Evolutionary conservation across 345 rosid species (phyloP).

Genomic region (sweet orange (Citrus sinensis)): DNA sequence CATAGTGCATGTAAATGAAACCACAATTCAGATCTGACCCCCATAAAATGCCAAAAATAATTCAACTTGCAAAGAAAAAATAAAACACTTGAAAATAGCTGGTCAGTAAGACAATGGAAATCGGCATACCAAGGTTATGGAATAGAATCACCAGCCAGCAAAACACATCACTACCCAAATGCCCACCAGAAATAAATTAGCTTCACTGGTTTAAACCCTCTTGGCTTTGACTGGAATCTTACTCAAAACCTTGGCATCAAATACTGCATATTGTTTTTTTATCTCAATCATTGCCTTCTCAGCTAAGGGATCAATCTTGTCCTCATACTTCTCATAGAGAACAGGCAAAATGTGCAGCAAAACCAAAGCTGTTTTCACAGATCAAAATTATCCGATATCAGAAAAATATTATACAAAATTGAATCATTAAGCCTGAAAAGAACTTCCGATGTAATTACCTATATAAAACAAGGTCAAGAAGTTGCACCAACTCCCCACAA

Average conservation of each 20-base stretch:
- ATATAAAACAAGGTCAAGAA: slow-evolving; percentile 91
- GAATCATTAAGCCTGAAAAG: background rate
- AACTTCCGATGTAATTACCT: slow-evolving; percentile 30
- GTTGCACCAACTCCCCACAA: slow-evolving; percentile 70
- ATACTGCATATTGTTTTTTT: slow-evolving; percentile 56
- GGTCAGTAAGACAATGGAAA: background rate
- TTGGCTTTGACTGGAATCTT: slow-evolving; percentile 57
- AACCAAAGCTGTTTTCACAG: slow-evolving; percentile 46
- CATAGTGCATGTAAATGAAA: slow-evolving; percentile 2
- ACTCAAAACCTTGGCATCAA: slow-evolving; percentile 61
- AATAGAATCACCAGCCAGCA: background rate
- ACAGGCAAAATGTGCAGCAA: slow-evolving; percentile 67
- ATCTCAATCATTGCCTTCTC: slow-evolving; percentile 65
- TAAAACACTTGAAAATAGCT: slow-evolving; percentile 11
- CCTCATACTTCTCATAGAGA: slow-evolving; percentile 75
- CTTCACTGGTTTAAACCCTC: slow-evolving; percentile 20
- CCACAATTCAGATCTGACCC: slow-evolving; percentile 1
- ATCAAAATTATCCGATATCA: background rate
- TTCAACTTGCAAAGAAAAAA: slow-evolving; percentile 16
- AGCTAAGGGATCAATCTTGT: slow-evolving; percentile 74
- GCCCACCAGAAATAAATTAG: background rate
- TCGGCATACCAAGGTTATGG: background rate
- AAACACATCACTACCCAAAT: background rate
- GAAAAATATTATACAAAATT: background rate
- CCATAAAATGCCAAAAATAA: slow-evolving; percentile 3